These are phyloP conservation scores for Candida piceae DNA, from an alignment of 805 yeast genomes.

Conservation along the genomic window DNA sequence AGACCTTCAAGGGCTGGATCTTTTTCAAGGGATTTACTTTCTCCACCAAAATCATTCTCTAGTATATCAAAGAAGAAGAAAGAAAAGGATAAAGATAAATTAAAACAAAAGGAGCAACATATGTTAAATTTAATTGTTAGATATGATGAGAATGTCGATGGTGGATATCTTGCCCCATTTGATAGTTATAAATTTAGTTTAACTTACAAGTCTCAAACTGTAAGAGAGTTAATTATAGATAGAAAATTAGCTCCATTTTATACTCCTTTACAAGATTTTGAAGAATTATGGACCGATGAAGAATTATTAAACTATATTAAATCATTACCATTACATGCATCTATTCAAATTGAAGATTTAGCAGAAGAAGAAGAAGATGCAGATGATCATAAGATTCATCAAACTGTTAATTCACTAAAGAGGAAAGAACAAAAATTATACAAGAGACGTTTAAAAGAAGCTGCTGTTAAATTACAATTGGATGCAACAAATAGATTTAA, in stretches of 20 bases:
- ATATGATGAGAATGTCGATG: conserved; percentile 75
- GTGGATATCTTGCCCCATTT: conserved; percentile 88
- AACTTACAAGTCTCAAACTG: conserved; percentile 70
- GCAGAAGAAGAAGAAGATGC: conserved; percentile 56
- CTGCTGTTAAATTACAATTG: conserved; percentile 33
- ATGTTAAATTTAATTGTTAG: conserved; percentile 53
- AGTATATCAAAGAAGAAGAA: conserved; percentile 27
- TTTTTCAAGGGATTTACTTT: conserved; percentile 14
- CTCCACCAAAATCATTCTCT: conserved; percentile 14
- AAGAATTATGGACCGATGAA: conserved; percentile 63
- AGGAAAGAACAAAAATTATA: conserved; percentile 45
- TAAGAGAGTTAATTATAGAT: conserved; percentile 61
- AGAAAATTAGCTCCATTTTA: conserved; percentile 85
- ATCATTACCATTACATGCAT: conserved; percentile 53
- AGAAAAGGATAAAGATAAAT: conserved; percentile 50
- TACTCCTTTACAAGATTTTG: conserved; percentile 80
- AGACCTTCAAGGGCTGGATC: conserved; percentile 15
- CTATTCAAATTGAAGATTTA: conserved; percentile 40
- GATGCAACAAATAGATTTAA: conserved; percentile 30
- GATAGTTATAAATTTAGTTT: conserved; percentile 78
- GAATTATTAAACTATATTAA: conserved; percentile 52
- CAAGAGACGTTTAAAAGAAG: conserved; percentile 35
- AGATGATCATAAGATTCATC: conserved; percentile 53
- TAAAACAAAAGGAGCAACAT: conserved; percentile 46
- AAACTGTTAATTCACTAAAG: conserved; percentile 40